Percentiles rank a stretch among this genome's conserved stretches.
Conservation (phyloP, 1,284 basidiomycete species). For the Leucoagaricus sp. region DNA sequence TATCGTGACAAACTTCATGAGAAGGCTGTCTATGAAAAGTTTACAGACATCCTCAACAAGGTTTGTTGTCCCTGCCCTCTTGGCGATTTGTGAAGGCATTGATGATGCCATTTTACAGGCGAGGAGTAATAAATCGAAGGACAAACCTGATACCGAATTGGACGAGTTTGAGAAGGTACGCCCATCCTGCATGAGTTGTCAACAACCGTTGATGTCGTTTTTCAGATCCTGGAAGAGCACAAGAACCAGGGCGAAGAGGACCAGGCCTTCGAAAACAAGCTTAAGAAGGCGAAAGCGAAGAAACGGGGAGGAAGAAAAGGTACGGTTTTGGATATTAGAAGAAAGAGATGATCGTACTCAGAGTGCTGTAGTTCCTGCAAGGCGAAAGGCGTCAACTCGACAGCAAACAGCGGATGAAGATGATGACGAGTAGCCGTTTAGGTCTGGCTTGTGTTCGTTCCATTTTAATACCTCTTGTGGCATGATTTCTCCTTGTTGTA, state of each 20-base stretch:
- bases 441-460: no score
- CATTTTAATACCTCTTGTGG: no score
- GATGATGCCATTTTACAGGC: slow-evolving; percentile 48
- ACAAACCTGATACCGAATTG: slow-evolving; percentile 87
- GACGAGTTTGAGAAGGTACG: slow-evolving; percentile 85
- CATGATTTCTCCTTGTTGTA: no score
- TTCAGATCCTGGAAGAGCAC: slow-evolving; percentile 83
- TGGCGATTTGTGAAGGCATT: neutral
- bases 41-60: slow-evolving; percentile 82
- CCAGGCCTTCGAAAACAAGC: slow-evolving; percentile 83
- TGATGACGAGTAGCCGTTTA: no score
- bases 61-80: slow-evolving; percentile 21
- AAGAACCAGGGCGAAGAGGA: slow-evolving; percentile 89
- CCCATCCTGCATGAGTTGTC: slow-evolving; percentile 18
- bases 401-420: neutral
- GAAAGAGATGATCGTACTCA: neutral
- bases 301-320: slow-evolving; percentile 46
- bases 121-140: slow-evolving; percentile 82
- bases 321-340: neutral
- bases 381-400: slow-evolving; percentile 3
- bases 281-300: slow-evolving; percentile 76
- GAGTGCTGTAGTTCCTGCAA: neutral
- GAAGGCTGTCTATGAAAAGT: slow-evolving; percentile 78
- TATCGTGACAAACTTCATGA: slow-evolving; percentile 98
- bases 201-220: neutral